A percentile compares a stretch with the other conserved stretches of the same genome.
phyloP scores from a whole-genome alignment of 2,329 filamentous ascomycete genomes.

The Emergomyces orientalis region DNA sequence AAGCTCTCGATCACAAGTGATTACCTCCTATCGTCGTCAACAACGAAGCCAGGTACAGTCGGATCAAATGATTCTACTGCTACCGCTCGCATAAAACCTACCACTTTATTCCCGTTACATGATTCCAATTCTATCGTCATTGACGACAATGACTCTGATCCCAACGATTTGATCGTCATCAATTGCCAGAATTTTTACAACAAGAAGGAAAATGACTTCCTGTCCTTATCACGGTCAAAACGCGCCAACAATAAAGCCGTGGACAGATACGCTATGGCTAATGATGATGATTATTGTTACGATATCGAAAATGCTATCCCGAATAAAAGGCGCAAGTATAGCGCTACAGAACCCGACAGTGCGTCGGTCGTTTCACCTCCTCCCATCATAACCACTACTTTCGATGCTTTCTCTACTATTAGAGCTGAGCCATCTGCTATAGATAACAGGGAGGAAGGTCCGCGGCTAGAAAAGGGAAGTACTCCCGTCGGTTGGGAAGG shows the following conservation, averaged over 20 bases:
- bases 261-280: not conserved
- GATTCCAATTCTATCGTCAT: not conserved
- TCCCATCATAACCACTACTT: not conserved
- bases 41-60: not conserved
- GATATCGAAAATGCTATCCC: not conserved
- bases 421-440: no score
- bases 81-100: not conserved
- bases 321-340: not conserved
- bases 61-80: not conserved
- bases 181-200: not conserved
- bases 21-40: not conserved
- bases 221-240: not conserved
- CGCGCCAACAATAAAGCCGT: not conserved
- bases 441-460: not conserved
- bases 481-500: constrained; percentile 25
- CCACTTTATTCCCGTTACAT: not conserved
- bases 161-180: not conserved
- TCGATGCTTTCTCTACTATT: not conserved
- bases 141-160: not conserved
- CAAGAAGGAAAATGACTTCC: not conserved
- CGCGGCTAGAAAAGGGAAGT: not conserved
- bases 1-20: not conserved
- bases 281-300: not conserved
- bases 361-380: no score
- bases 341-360: not conserved